Percentiles rank a stretch among this genome's conserved stretches.
Conservation (phyloP, 108 stramenopile genomes). For the Skeletonema potamos region DNA sequence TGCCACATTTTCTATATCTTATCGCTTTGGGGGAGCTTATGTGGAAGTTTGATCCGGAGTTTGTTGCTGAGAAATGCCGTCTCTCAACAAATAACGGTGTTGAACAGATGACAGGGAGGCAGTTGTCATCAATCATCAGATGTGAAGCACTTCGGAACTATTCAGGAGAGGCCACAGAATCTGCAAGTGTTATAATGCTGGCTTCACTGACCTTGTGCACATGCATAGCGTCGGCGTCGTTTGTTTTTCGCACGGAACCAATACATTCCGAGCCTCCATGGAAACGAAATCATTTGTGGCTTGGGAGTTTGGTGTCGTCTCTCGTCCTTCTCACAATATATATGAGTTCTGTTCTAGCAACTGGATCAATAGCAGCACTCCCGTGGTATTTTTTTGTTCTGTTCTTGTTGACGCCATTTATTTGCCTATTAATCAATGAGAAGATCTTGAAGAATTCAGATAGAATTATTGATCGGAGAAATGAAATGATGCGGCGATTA, state of each 20-base stretch:
- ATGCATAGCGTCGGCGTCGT: slow-evolving; percentile 61
- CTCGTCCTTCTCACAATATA: slow-evolving; percentile 49
- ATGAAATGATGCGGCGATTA: slow-evolving; percentile 79
- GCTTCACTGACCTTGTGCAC: slow-evolving; percentile 63
- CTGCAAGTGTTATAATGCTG: slow-evolving; percentile 57
- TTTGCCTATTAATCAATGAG: slow-evolving; percentile 64
- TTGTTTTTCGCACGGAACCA: slow-evolving; percentile 60
- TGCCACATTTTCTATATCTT: slow-evolving; percentile 67
- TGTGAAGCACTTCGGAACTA: slow-evolving; percentile 65
- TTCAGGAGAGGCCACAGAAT: slow-evolving; percentile 52
- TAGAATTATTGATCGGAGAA: slow-evolving; percentile 54
- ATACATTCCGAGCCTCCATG: slow-evolving; percentile 61
- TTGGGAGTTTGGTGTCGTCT: slow-evolving; percentile 22
- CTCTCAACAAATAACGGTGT: background rate
- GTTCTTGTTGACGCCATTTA: slow-evolving; percentile 52
- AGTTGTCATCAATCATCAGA: slow-evolving; percentile 46
- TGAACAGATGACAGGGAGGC: background rate
- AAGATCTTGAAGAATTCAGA: slow-evolving; percentile 57
- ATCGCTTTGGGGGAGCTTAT: slow-evolving; percentile 55
- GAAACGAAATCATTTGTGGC: slow-evolving; percentile 66
- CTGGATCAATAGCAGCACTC: slow-evolving; percentile 40
- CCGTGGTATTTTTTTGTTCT: slow-evolving; percentile 74
- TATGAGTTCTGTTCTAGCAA: slow-evolving; percentile 38
- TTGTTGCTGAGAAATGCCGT: slow-evolving; percentile 23
- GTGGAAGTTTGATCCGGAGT: slow-evolving; percentile 39